A percentile compares a stretch with the other conserved stretches of the same genome.
Conservation (phyloP, 2,329 filamentous ascomycete species). For the Cladophialophora chaetospira region DNA sequence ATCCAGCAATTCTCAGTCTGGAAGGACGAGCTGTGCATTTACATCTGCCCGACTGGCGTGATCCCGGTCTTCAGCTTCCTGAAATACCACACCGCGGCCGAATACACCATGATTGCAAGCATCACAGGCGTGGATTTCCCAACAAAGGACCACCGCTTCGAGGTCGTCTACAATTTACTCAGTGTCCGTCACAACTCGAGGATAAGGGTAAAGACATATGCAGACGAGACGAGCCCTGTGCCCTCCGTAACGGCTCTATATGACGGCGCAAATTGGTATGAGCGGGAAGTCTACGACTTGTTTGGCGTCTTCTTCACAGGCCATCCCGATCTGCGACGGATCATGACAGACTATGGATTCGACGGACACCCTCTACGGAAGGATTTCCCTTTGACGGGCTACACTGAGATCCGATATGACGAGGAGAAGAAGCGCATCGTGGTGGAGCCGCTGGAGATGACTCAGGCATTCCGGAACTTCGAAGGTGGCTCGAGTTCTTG, state of each 20-base stretch:
- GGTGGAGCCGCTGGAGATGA: conserved; percentile 94
- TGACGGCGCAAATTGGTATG: conserved; percentile 98
- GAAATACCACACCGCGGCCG: conserved; percentile 95
- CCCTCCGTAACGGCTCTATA: conserved; percentile 84
- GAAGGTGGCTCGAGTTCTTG: conserved; percentile 78
- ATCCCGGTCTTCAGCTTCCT: conserved; percentile 92
- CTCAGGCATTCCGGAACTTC: conserved; percentile 98
- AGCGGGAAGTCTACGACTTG: conserved; percentile 95
- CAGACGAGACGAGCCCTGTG: conserved; percentile 91
- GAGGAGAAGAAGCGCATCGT: conserved; percentile 99
- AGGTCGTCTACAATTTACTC: conserved; percentile 96
- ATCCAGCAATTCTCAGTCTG: conserved; percentile 99
- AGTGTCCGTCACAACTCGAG: conserved; percentile 95
- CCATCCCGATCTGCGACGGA: conserved; percentile 92
- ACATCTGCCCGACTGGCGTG: conserved; percentile 84
- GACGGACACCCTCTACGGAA: conserved; percentile 96
- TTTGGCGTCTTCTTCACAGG: conserved; percentile 96
- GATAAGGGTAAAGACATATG: conserved; percentile 97
- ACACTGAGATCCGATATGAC: conserved; percentile 96
- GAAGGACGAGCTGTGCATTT: conserved; percentile 97
- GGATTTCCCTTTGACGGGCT: conserved; percentile 96
- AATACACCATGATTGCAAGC: conserved; percentile 90
- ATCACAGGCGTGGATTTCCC: conserved; percentile 96
- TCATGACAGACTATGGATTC: conserved; percentile 99
- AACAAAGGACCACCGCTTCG: conserved; percentile 91